These are phyloP conservation scores for Diaporthe aspalathi DNA, from an alignment of 2,329 filamentous ascomycete species.

Conservation along the genomic window DNA sequence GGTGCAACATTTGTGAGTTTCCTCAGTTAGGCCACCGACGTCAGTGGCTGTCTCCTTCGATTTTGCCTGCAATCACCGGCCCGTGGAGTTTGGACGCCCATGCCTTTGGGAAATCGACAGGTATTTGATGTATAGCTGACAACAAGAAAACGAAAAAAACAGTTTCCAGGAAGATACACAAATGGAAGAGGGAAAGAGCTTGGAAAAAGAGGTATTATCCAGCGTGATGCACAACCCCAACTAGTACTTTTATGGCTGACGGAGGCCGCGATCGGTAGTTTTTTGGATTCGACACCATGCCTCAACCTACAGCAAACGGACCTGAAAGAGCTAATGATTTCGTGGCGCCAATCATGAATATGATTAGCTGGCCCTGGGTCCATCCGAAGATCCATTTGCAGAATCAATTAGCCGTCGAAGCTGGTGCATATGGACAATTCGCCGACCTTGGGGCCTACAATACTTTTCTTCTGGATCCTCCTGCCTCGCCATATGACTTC, in stretches of 20 bases:
- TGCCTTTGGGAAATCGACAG: too few species aligned
- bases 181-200: neutral
- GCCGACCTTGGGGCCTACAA: neutral
- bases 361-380: neutral
- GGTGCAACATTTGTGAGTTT: neutral
- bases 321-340: neutral
- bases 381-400: neutral
- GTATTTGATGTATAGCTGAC: neutral
- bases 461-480: neutral
- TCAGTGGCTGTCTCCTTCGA: neutral
- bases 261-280: neutral
- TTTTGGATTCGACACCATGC: neutral
- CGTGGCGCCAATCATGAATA: neutral
- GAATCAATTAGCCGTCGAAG: neutral
- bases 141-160: neutral
- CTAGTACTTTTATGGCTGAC: neutral
- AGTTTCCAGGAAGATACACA: neutral
- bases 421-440: neutral
- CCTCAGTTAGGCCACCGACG: neutral
- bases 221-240: too few species aligned
- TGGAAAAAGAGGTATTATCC: neutral
- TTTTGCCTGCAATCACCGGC: too few species aligned
- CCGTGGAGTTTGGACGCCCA: neutral
- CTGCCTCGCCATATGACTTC: neutral
- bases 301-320: accelerated